A percentile compares a stretch with the other conserved stretches of the same genome.
phyloP scores from a whole-genome alignment of 257 asterid species.

The Coffea canephora region DNA sequence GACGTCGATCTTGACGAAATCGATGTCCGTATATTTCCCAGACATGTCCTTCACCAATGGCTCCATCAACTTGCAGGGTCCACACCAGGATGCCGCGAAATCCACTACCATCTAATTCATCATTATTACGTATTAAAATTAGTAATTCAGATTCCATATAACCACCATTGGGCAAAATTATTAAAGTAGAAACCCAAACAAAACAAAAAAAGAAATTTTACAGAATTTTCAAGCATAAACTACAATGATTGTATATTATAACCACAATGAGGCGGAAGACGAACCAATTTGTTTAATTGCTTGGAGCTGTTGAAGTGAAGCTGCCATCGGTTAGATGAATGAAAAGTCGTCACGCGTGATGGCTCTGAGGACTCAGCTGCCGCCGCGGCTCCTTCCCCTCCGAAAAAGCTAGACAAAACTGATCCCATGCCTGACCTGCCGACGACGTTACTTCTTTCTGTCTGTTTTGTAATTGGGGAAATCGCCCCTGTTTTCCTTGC shows the following conservation, averaged over 20 bases:
- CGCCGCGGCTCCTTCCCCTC: slow-evolving; percentile 35
- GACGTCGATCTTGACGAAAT: slow-evolving; percentile 79
- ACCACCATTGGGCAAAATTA: background rate
- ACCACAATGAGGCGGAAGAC: background rate
- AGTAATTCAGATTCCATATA: slow-evolving; percentile 22
- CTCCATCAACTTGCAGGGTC: slow-evolving; percentile 85
- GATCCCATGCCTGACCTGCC: slow-evolving; percentile 40
- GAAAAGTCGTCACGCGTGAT: slow-evolving; percentile 66
- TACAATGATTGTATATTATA: background rate
- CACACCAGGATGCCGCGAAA: slow-evolving; percentile 90
- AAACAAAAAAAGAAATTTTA: background rate
- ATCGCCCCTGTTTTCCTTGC: background rate
- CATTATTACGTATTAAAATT: background rate
- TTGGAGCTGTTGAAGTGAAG: slow-evolving; percentile 62
- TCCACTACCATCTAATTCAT: slow-evolving; percentile 70
- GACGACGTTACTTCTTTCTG: background rate
- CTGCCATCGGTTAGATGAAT: slow-evolving; percentile 74
- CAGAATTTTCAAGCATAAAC: background rate
- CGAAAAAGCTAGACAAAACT: slow-evolving; percentile 24
- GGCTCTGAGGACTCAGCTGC: slow-evolving; percentile 39
- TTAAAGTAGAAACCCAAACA: background rate
- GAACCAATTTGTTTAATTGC: slow-evolving; percentile 75
- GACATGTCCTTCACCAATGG: slow-evolving; percentile 59
- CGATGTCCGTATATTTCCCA: slow-evolving; percentile 58
- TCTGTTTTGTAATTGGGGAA: background rate